phyloP scores from a whole-genome alignment of 2,329 filamentous ascomycete genomes.

The Colletotrichum ledebouriae region DNA sequence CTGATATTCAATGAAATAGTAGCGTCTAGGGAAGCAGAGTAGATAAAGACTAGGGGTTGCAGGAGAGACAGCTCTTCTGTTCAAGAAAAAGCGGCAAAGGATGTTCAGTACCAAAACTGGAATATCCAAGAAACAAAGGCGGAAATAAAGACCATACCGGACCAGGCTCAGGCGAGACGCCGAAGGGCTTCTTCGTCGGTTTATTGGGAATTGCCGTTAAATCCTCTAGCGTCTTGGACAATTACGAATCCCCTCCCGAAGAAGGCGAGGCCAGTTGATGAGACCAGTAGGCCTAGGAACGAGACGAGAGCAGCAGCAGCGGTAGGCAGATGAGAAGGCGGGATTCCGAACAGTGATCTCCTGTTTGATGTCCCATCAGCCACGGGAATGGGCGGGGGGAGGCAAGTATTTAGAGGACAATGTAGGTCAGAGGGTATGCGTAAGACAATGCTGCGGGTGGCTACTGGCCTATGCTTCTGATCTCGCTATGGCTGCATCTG shows the following conservation, averaged over 20 bases:
- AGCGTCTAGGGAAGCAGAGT: slow-evolving; percentile 8
- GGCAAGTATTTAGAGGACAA: slow-evolving; percentile 30
- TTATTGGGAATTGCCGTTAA: slow-evolving; percentile 36
- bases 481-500: slow-evolving; percentile 33
- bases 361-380: slow-evolving; percentile 8
- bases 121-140: slow-evolving; percentile 21
- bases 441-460: slow-evolving; percentile 12
- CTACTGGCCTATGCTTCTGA: slow-evolving; percentile 37
- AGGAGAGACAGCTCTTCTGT: slow-evolving; percentile 27
- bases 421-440: too few relatives aligned
- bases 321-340: slow-evolving; percentile 28
- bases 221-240: slow-evolving; percentile 44
- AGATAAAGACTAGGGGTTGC: slow-evolving; percentile 14
- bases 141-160: slow-evolving; percentile 12
- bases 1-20: slow-evolving; percentile 30
- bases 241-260: slow-evolving; percentile 43
- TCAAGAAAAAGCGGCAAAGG: slow-evolving; percentile 12
- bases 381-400: slow-evolving; percentile 1
- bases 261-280: slow-evolving; percentile 33
- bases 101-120: slow-evolving; percentile 21
- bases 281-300: slow-evolving; percentile 38
- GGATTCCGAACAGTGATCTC: slow-evolving; percentile 16
- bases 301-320: slow-evolving; percentile 33
- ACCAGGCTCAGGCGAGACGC: slow-evolving; percentile 30
- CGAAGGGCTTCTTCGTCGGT: slow-evolving; percentile 23